Evolutionary conservation across 306 rosid genomes (phyloP).

Genomic region (Begonia masoniana): DNA sequence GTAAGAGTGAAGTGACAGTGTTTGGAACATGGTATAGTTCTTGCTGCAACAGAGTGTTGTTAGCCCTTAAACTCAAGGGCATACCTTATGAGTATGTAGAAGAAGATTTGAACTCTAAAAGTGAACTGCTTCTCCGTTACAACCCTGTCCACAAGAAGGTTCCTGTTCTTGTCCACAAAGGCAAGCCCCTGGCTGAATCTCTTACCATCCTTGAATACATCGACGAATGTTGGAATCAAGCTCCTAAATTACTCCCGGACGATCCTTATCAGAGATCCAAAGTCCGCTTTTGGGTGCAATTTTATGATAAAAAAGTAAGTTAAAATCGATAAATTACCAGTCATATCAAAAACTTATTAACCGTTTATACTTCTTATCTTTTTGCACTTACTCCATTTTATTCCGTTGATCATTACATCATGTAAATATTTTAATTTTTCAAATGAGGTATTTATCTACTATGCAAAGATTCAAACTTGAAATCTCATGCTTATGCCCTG

Average conservation of each 20-base stretch:
- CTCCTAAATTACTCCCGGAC: slow-evolving; percentile 22
- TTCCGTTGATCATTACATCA: no score
- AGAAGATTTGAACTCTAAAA: slow-evolving; percentile 27
- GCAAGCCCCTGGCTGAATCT: slow-evolving; percentile 27
- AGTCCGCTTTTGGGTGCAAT: slow-evolving; percentile 28
- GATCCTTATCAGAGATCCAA: slow-evolving; percentile 27
- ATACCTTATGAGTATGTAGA: slow-evolving; percentile 24
- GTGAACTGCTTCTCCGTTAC: slow-evolving; percentile 18
- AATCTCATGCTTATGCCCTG: no score
- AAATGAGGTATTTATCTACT: no score
- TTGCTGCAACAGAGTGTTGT: slow-evolving; percentile 14
- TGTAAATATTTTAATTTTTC: no score
- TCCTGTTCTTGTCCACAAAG: no score
- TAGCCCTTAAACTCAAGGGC: slow-evolving; percentile 34
- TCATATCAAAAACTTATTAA: neutral
- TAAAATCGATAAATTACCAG: neutral
- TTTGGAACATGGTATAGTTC: slow-evolving; percentile 17
- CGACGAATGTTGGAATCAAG: slow-evolving; percentile 22
- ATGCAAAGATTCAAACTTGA: no score
- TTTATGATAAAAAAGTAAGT: slow-evolving; percentile 15
- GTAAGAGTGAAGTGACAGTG: slow-evolving; percentile 19
- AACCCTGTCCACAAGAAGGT: slow-evolving; percentile 29
- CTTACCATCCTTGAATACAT: slow-evolving; percentile 29
- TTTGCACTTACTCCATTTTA: no score
- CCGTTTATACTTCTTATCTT: no score